These are phyloP conservation scores for Ambrosia trifida DNA, from an alignment of 129 eudicot genomes.

Conservation along the genomic window DNA sequence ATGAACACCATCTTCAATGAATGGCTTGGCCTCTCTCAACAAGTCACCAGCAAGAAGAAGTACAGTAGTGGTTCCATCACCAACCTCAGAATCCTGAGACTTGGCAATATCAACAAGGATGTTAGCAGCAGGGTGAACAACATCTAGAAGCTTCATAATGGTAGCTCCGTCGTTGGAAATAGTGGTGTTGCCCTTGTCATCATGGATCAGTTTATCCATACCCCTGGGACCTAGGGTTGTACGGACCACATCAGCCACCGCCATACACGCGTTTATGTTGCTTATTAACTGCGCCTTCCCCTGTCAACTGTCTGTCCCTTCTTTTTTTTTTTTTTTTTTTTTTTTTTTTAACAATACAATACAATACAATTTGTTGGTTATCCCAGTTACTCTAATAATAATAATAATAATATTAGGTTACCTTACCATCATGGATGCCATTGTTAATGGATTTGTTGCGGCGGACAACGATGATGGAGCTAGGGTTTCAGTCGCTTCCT, in stretches of 20 bases:
- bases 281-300: constrained; percentile 92
- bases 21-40: constrained; percentile 94
- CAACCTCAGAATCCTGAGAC: constrained; percentile 99
- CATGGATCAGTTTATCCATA: constrained; percentile 97
- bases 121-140: constrained; percentile 94
- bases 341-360: too few relatives aligned
- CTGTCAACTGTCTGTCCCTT: constrained; percentile 97
- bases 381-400: too few relatives aligned
- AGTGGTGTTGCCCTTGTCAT: constrained; percentile 92
- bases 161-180: constrained; percentile 98
- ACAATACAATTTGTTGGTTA: too few relatives aligned
- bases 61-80: constrained; percentile 98
- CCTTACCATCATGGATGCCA: constrained; percentile 47
- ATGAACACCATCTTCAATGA: constrained; percentile 96
- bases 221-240: constrained; percentile 97
- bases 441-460: constrained; percentile 23
- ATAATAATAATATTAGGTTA: background rate
- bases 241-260: constrained; percentile 93
- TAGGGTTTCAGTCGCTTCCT: constrained; percentile 1
- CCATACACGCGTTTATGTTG: constrained; percentile 92
- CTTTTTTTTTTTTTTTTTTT: too few relatives aligned
- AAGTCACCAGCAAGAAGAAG: constrained; percentile 98
- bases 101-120: constrained; percentile 97
- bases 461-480: constrained; percentile 24
- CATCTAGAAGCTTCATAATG: constrained; percentile 97